Evolutionary conservation across 345 rosid species (phyloP), one percentile per base, ranked within the genome.

Genomic region (Euphorbia tirucalli): DNA sequence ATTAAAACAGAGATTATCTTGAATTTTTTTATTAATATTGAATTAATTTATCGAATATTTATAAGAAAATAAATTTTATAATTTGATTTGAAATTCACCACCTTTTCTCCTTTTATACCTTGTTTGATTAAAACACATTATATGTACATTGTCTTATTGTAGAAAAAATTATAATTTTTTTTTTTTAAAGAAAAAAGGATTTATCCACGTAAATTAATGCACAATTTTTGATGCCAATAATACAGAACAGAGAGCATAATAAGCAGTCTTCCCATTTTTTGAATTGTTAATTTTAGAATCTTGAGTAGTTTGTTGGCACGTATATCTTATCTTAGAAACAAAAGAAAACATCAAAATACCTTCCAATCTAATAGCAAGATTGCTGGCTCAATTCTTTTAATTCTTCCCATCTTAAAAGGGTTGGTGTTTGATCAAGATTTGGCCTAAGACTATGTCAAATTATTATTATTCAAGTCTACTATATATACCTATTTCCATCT

Each of bases 321-420:
- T 64, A 49, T 78, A 69, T 75, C 74, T 79, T 81, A 64, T 71
- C 83, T 79, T 81, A 68, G 86, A 75, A 80, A 82, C 69, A 54
- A 77, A 68, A 44, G 76, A 70, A 77, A 66, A 64, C 52, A 48
- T 72, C 81, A 74, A 69, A 71, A 70, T 69, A 60, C 6, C 68
- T 46, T 55, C 75, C 78, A 58, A 80, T 79, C 86, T 77, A 82
- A 82, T 77, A 66, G 78, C 77, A 43, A 31, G 77, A 76, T 67
- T 67, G 75, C 74, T 81, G 71, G 79, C 64, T 77, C 66, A 21
- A 30, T 70, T 54, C 10, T 18, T 52, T 50, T 41, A 7, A 16
- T 13, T 54, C 56, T 3, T 54, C 64, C 44, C 27, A 71, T 58
- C 13, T 28, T 37, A 59, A 27, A 8, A 22, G 57, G 32, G 52